Evolutionary conservation across 306 rosid genomes (phyloP), one percentile per base, ranked within the genome.

Genomic region (Cyamopsis tetragonoloba): DNA sequence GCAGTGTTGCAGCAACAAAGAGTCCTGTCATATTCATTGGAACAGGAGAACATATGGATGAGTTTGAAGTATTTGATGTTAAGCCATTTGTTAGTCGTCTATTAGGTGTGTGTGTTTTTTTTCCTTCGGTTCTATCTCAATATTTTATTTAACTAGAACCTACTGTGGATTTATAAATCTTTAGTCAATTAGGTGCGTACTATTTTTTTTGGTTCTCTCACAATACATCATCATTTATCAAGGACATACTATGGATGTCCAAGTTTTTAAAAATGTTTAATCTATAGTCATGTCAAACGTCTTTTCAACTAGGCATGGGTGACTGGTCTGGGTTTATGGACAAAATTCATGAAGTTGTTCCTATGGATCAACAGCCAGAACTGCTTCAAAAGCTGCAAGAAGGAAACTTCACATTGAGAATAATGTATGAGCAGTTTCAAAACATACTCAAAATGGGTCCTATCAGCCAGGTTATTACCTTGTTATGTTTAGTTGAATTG

Each of bases 291-390:
- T 38, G 48, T 18, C 65, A 30, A 72, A 23, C 53, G 62, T 31
- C 66, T 76, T 63, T 67, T 55, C 35, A 34, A 38, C 44, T 71
- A 73, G 96, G 95, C 50, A 89, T 89, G 96, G 95, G 96, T 53
- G 91, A 89, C 71, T 85, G 88, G 91, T 81, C 91, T 68, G 96
- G 96, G 41, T 81, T 87, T 75, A 84, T 83, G 89, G 93, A 89
- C 77, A 89, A 89, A 79, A 89, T 87, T 81, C 89, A 81, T 27
- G 96, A 89, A 68, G 96, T 89, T 49, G 96, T 89, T 80, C 95
- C 96, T 8, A 89, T 87, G 91, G 96, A 89, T 73, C 91, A 89
- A 73, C 95, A 87, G 68, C 91, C 96, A 9, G 95, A 89, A 75
- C 88, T 89, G 47, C 79, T 89, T 35, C 96, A 87, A 71, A 89